These are phyloP conservation scores for Calonectria pteridis DNA, from an alignment of 2,329 filamentous ascomycete genomes.

Conservation along the genomic window DNA sequence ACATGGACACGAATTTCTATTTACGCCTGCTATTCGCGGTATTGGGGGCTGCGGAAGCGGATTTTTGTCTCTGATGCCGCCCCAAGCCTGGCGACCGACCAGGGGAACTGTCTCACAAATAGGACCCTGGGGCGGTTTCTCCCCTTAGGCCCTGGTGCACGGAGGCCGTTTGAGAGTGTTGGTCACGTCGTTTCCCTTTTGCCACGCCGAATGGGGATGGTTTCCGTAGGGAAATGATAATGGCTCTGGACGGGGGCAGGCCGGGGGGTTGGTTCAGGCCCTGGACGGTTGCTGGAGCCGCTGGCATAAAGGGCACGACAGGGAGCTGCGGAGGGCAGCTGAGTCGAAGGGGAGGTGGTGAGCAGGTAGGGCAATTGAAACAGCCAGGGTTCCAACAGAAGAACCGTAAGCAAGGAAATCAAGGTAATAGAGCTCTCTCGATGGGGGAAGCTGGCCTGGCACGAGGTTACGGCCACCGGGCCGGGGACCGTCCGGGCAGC, in stretches of 20 bases:
- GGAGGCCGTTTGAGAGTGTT: slow-evolving; percentile 29
- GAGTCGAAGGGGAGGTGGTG: slow-evolving; percentile 30
- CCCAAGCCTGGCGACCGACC: slow-evolving; percentile 29
- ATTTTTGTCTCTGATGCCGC: slow-evolving; percentile 40
- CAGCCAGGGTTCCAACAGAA: slow-evolving; percentile 24
- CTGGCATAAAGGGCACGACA: slow-evolving; percentile 1
- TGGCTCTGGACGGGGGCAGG: not conserved
- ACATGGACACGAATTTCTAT: slow-evolving; percentile 28
- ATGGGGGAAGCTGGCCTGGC: slow-evolving; percentile 28
- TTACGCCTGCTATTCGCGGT: slow-evolving; percentile 32
- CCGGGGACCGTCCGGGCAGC: slow-evolving; percentile 29
- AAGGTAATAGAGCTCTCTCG: not conserved
- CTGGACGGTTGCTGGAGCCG: not conserved
- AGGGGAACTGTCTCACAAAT: slow-evolving; percentile 40
- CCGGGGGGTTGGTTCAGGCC: slow-evolving; percentile 13
- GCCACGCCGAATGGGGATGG: slow-evolving; percentile 30
- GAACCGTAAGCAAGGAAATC: slow-evolving; percentile 19
- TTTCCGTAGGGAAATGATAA: slow-evolving; percentile 13
- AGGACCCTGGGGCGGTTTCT: slow-evolving; percentile 39
- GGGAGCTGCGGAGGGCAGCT: slow-evolving; percentile 29
- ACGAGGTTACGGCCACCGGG: slow-evolving; percentile 27
- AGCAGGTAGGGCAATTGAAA: slow-evolving; percentile 31
- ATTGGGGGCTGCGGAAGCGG: slow-evolving; percentile 33
- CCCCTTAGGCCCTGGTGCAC: slow-evolving; percentile 22
- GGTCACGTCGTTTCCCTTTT: slow-evolving; percentile 14